These are phyloP conservation scores for Collybia nuda DNA, from an alignment of 768 basidiomycete genomes.

Conservation along the genomic window DNA sequence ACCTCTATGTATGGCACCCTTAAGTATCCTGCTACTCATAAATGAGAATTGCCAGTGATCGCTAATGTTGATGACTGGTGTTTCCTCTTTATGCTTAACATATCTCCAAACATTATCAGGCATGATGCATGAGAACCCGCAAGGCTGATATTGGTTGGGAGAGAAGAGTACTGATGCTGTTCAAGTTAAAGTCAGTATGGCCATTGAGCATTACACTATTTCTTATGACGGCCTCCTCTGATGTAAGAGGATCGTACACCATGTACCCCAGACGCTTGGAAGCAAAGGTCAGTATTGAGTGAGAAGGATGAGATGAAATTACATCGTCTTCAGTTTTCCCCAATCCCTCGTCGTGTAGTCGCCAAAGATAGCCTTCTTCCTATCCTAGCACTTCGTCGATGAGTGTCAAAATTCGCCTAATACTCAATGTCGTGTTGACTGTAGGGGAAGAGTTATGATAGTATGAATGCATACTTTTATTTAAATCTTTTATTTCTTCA, in stretches of 20 bases:
- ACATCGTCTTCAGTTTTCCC: constrained; percentile 29
- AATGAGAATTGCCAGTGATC: constrained; percentile 34
- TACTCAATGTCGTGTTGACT: constrained; percentile 27
- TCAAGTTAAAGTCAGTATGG: constrained; percentile 30
- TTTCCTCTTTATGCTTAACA: constrained; percentile 29
- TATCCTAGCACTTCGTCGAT: constrained; percentile 30
- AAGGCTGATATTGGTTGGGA: constrained; percentile 33
- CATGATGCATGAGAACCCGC: constrained; percentile 34
- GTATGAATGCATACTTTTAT: too few relatives aligned
- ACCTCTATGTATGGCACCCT: constrained; percentile 36
- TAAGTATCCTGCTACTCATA: constrained; percentile 32
- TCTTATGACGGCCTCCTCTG: constrained; percentile 25
- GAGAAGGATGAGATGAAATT: not conserved
- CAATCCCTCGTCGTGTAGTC: constrained; percentile 21
- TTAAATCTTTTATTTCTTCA: constrained; percentile 28
- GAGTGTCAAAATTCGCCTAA: constrained; percentile 24
- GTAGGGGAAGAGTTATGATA: constrained; percentile 6
- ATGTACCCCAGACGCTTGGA: constrained; percentile 29
- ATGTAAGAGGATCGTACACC: constrained; percentile 32
- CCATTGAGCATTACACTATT: constrained; percentile 36
- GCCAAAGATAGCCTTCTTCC: constrained; percentile 30
- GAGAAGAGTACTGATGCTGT: constrained; percentile 24
- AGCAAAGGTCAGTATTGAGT: not conserved
- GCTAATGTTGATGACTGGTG: constrained; percentile 33
- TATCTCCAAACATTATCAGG: constrained; percentile 35